Evolutionary conservation across 768 basidiomycete genomes (phyloP), one percentile per base, ranked within the genome.

Genomic region (Kwoniella europaea): DNA sequence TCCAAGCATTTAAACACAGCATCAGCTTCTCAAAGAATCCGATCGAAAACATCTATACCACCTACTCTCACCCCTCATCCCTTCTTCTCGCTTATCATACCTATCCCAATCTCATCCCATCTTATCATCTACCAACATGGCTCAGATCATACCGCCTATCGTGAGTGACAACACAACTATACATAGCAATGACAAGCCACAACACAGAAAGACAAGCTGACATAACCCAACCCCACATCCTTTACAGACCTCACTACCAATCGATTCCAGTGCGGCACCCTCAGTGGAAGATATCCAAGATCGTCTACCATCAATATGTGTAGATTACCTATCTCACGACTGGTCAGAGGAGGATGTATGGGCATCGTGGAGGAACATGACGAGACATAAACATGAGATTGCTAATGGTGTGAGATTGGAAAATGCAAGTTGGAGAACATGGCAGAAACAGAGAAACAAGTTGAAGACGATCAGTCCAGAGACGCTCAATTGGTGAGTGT

Each of bases 291-390:
- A 90, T 60, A 86, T 97, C 66, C 89, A 90, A n/a, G 91, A 92
- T 59, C 79, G 85, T 15, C 71, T 91, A 15, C 92, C 96, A 27
- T 89, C 89, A 52, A 93, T 91, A 63, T 95, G 96, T 86, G 96
- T 99, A 80, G 96, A 99, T 88, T 99, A 99, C 85, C 91, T 99
- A 76, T 94, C 92, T 52, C 94, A 98, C 83, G 89, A 97, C 65
- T 99, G 96, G 96, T 87, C 90, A 75, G 96, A 99, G 84, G 96
- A 98, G 84, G 96, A 99, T 83, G 93, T 98, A 12, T 97, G 94
- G 93, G 90, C 92, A 66, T 92, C 91, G n/a, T 99, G 96, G 96
- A 88, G 95, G 74, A 93, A 90, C 82, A 98, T 98, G 94, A 98
- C 96, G 58, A 88, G 92, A 67, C 93, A 94, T 87, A 99, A 98